Base-by-base conservation (phyloP, 306 rosid species). In the Quercus variabilis region DNA sequence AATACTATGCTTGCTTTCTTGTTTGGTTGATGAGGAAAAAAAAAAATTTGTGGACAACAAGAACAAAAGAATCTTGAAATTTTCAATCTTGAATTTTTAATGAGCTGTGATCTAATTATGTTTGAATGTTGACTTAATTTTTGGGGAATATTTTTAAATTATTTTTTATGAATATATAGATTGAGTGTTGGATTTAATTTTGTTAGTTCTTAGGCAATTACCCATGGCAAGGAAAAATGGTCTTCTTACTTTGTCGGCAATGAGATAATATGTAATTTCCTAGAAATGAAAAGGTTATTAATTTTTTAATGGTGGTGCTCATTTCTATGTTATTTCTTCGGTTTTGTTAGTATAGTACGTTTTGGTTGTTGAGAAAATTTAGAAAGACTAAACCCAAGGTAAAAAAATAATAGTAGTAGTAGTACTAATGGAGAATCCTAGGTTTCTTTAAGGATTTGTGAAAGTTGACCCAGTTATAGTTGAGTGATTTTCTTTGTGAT, bases 301-400 rank as follows among this genome's bases (percentile, higher is more conserved):
- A 79, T 59, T 58, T 58, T 26, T 72, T 31, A 23, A 35, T 51
- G 78, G 78, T 20, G 26, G 18, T 4, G 33, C 71, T 21, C 58
- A 68, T 49, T 77, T 28, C 11, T 19, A 7, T 67, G 51, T 18
- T 18, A 33, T 33, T 33, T 67, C 10, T 7, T 67, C 12, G 8
- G 51, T 33, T 33, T 65, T 65, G 46, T 12, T 31, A 2, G 31
- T 6, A 15, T 65, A 10, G 3, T 65, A 17, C 77, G 23, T 11
- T 35, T 31, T 26, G 79, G 74, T 71, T 65, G 78, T 67, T 4
- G 69, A 30, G 80, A 69, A 33, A 59, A 55, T 6, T 38, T 38
- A 5, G 30, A 33, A 60, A 74, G 2, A 1, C n/a, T 4, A 17
- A 68, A 55, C 19, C 0, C 54, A 49, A 12, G 54, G 15, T 10